Percentiles rank a stretch among this genome's conserved stretches.
Conservation (phyloP, 73 alveolate genomes). For the Blepharisma stoltei region DNA sequence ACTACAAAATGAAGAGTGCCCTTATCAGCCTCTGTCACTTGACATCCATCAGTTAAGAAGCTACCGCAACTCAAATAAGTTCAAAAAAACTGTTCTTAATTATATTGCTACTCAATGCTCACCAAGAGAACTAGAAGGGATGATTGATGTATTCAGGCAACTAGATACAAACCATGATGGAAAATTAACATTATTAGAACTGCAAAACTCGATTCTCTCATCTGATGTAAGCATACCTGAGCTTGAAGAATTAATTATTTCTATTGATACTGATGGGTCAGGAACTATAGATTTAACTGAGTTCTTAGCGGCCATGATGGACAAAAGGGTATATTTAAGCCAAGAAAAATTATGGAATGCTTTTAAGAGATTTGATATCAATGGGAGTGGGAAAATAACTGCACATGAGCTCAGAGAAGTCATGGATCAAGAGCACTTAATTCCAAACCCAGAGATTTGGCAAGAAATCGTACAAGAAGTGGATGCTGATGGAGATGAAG, state of each 20-base stretch:
- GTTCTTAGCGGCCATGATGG: conserved; percentile 37
- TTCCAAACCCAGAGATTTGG: conserved; percentile 48
- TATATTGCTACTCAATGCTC: conserved; percentile 43
- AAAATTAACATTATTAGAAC: conserved; percentile 55
- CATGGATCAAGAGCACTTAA: conserved; percentile 54
- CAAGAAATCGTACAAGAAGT: conserved; percentile 74
- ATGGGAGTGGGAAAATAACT: conserved; percentile 44
- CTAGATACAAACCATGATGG: conserved; percentile 75
- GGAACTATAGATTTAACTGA: conserved; percentile 83
- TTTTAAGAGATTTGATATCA: conserved; percentile 45
- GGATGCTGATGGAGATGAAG: conserved; percentile 82
- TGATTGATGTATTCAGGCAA: conserved; percentile 42
- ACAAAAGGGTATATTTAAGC: conserved; percentile 8
- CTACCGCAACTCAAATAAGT: conserved; percentile 34
- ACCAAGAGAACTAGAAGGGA: conserved; percentile 38
- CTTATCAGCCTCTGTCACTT: neutral
- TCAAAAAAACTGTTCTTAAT: conserved; percentile 44
- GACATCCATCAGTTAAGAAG: neutral
- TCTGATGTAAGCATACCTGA: conserved; percentile 15
- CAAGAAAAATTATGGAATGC: conserved; percentile 35
- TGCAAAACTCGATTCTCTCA: conserved; percentile 44
- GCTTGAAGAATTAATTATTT: conserved; percentile 59
- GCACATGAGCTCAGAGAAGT: conserved; percentile 48
- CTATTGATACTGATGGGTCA: conserved; percentile 84
- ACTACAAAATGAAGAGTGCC: neutral